Evolutionary conservation across 108 stramenopile genomes (phyloP).

Genomic region (Nannochloropsis oceanica): DNA sequence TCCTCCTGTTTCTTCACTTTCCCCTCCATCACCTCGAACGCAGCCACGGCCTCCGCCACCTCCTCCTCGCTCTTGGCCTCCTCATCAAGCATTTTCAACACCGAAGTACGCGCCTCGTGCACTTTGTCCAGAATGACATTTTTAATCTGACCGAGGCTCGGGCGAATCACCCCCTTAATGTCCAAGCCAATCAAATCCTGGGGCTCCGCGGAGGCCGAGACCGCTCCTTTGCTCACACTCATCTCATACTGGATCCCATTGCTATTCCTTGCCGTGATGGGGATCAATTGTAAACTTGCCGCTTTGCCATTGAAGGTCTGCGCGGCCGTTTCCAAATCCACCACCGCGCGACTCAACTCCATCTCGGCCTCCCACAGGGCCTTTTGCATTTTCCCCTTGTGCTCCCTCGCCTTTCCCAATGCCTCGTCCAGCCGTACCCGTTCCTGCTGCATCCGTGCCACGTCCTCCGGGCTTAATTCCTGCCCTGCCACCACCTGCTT

Average conservation of each 20-base stretch:
- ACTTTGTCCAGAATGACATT: conserved; percentile 6
- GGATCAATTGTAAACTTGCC: conserved; percentile 15
- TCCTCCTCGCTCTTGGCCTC: conserved; percentile 11
- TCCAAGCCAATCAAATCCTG: conserved; percentile 1
- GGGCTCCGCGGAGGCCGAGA: background rate
- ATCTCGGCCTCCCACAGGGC: conserved; percentile 23
- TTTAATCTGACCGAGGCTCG: conserved; percentile 1
- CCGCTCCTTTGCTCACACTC: background rate
- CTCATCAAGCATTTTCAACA: conserved; percentile 10
- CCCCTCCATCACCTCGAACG: background rate
- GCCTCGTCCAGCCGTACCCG: conserved; percentile 27
- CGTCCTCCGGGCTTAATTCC: conserved; percentile 40
- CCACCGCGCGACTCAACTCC: conserved; percentile 8
- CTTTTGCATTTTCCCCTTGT: conserved; percentile 21
- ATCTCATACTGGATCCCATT: conserved; percentile 5
- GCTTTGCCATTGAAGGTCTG: conserved; percentile 24
- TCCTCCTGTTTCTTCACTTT: conserved; percentile 10
- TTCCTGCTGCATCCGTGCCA: conserved; percentile 30
- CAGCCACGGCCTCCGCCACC: background rate
- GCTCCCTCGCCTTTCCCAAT: conserved; percentile 2
- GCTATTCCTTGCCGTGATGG: background rate
- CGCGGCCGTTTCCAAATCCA: conserved; percentile 11
- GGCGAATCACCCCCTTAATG: conserved; percentile 12
- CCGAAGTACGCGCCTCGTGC: background rate
- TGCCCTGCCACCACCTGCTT: conserved; percentile 14